These are phyloP conservation scores for Gastrodia elata DNA, from an alignment of 106 monocot genomes.

Conservation along the genomic window DNA sequence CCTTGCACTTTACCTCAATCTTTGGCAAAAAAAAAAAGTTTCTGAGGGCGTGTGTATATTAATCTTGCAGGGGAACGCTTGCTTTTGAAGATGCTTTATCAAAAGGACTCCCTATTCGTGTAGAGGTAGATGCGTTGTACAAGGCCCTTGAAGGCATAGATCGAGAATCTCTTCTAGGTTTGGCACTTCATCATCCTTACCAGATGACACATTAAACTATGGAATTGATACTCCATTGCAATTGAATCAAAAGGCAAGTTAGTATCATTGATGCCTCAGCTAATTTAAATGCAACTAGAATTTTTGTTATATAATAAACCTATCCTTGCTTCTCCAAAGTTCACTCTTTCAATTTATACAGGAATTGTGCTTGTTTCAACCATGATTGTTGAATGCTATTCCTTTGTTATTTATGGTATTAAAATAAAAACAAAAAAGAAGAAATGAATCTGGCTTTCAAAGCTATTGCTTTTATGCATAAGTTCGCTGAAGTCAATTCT, in stretches of 20 bases:
- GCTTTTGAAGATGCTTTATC: slow-evolving; percentile 84
- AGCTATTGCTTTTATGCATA: neutral
- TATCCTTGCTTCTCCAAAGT: neutral
- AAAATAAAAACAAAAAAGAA: neutral
- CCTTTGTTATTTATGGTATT: neutral
- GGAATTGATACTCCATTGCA: slow-evolving; percentile 56
- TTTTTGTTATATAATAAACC: neutral
- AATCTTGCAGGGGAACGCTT: slow-evolving; percentile 55
- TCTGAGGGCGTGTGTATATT: neutral
- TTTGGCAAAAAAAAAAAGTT: neutral
- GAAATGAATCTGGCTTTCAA: neutral
- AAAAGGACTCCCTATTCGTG: slow-evolving; percentile 54
- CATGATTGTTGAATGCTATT: neutral
- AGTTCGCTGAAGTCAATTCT: neutral
- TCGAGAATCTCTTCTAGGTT: slow-evolving; percentile 59
- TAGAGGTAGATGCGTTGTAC: slow-evolving; percentile 54
- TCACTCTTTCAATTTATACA: neutral
- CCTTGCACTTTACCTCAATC: neutral
- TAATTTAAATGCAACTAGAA: neutral
- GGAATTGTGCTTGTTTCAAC: neutral
- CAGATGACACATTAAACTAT: slow-evolving; percentile 54
- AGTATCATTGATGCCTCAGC: neutral
- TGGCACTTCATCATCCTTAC: slow-evolving; percentile 80
- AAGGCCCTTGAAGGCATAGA: slow-evolving; percentile 71
- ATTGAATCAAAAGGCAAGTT: slow-evolving; percentile 67